These are phyloP conservation scores for Hypoxylon rickii DNA, from an alignment of 495 filamentous ascomycete genomes.

Conservation along the genomic window DNA sequence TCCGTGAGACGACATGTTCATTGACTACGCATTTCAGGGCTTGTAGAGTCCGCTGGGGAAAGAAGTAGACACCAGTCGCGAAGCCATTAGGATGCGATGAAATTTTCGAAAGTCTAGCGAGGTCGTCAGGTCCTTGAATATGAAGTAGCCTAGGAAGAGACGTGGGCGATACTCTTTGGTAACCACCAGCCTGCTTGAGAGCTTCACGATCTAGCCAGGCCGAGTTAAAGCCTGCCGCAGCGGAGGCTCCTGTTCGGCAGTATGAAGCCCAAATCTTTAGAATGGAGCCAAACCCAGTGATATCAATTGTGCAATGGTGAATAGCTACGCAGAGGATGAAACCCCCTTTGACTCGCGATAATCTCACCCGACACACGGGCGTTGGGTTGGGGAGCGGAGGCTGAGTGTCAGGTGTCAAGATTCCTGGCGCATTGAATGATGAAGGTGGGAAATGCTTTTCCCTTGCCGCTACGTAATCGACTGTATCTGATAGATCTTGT, in stretches of 20 bases:
- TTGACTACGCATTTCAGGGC: constrained; percentile 26
- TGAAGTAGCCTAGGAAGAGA: constrained; percentile 30
- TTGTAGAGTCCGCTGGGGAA: constrained; percentile 19
- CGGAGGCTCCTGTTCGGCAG: constrained; percentile 23
- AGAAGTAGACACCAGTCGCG: constrained; percentile 27
- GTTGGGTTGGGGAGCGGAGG: constrained; percentile 23
- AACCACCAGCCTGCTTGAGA: not conserved
- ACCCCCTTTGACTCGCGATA: constrained; percentile 31
- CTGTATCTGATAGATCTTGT: constrained; percentile 15
- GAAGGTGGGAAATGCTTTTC: constrained; percentile 29
- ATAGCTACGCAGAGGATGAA: constrained; percentile 33
- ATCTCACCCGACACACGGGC: constrained; percentile 32
- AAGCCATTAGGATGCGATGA: constrained; percentile 1
- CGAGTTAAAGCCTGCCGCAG: constrained; percentile 16
- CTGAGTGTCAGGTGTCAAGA: constrained; percentile 25
- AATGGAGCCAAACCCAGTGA: constrained; percentile 34
- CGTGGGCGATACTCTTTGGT: not conserved
- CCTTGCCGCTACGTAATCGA: constrained; percentile 31
- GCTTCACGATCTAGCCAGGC: constrained; percentile 26
- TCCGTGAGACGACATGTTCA: constrained; percentile 14
- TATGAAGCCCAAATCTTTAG: constrained; percentile 39
- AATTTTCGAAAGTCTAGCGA: constrained; percentile 1
- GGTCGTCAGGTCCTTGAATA: constrained; percentile 5
- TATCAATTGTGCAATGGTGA: constrained; percentile 37
- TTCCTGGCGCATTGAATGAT: constrained; percentile 10